phyloP scores from a whole-genome alignment of 495 filamentous ascomycete genomes.

The Xylaria nigripes region DNA sequence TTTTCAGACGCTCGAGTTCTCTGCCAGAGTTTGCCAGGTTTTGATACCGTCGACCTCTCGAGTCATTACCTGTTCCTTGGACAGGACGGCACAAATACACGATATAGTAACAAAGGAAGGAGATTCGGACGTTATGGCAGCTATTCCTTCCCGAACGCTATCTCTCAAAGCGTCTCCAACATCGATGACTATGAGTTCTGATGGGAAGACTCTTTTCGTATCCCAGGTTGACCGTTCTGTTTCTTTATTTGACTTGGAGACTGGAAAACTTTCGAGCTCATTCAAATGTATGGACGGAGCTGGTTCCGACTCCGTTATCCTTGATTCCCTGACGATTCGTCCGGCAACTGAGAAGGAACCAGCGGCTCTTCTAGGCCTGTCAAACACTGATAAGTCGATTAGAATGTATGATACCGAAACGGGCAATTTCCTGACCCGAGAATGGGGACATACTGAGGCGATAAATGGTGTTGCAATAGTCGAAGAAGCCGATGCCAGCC shows the following conservation, averaged over 20 bases:
- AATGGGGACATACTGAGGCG: constrained; percentile 90
- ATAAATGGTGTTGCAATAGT: constrained; percentile 75
- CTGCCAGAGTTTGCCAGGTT: constrained; percentile 41
- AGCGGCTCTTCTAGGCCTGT: constrained; percentile 66
- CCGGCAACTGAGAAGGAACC: constrained; percentile 30
- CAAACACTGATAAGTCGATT: constrained; percentile 90
- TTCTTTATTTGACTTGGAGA: constrained; percentile 62
- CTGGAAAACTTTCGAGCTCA: constrained; percentile 58
- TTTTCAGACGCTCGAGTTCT: constrained; percentile 44
- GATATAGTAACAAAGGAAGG: constrained; percentile 67
- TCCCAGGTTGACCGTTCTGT: constrained; percentile 79
- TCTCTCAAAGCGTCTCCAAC: constrained; percentile 78
- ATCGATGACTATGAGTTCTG: constrained; percentile 63
- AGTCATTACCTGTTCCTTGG: constrained; percentile 78
- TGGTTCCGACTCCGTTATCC: constrained; percentile 68
- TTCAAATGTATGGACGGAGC: constrained; percentile 79
- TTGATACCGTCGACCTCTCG: constrained; percentile 44
- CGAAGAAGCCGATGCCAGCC: constrained; percentile 44
- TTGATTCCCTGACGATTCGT: constrained; percentile 63
- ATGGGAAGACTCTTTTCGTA: constrained; percentile 56
- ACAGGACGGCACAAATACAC: constrained; percentile 74
- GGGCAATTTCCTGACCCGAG: constrained; percentile 70
- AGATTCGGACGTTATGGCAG: constrained; percentile 61
- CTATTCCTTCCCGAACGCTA: constrained; percentile 64
- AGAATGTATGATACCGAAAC: constrained; percentile 73